A percentile compares a stretch with the other conserved stretches of the same genome.
phyloP scores from a whole-genome alignment of 495 filamentous ascomycete species.

The Polyplosphaeria fusca region DNA sequence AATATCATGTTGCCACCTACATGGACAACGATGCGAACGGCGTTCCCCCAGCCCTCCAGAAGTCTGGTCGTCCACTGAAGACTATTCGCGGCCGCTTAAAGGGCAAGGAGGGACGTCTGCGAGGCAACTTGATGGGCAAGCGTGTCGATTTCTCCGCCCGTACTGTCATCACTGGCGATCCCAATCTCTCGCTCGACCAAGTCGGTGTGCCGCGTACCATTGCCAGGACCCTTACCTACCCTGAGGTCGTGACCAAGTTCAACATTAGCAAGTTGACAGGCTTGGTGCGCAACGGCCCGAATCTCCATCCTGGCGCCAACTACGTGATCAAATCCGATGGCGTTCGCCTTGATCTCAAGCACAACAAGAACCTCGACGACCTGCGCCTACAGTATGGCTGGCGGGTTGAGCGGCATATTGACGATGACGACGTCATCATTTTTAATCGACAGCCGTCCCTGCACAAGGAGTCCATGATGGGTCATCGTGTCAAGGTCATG shows the following conservation, averaged over 20 bases:
- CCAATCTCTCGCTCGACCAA: conserved; percentile 91
- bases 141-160: conserved; percentile 99
- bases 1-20: conserved; percentile 97
- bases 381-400: conserved; percentile 90
- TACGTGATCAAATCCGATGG: conserved; percentile 92
- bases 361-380: conserved; percentile 78
- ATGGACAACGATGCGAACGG: conserved; percentile 99
- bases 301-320: conserved; percentile 88
- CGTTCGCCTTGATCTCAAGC: conserved; percentile 87
- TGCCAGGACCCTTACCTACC: conserved; percentile 86
- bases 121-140: conserved; percentile 99
- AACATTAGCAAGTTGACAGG: conserved; percentile 90
- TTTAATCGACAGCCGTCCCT: conserved; percentile 99
- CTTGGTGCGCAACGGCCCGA: conserved; percentile 88
- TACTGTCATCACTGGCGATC: conserved; percentile 98
- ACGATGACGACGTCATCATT: conserved; percentile 94
- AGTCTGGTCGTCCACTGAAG: conserved; percentile 93
- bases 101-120: conserved; percentile 95
- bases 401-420: conserved; percentile 95
- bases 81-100: conserved; percentile 93
- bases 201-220: conserved; percentile 92
- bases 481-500: conserved; percentile 95
- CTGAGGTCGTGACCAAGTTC: conserved; percentile 95
- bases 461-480: conserved; percentile 99
- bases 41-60: conserved; percentile 91